Base-by-base conservation (phyloP, 2,329 filamentous ascomycete species). In the Epichloe sibirici region DNA sequence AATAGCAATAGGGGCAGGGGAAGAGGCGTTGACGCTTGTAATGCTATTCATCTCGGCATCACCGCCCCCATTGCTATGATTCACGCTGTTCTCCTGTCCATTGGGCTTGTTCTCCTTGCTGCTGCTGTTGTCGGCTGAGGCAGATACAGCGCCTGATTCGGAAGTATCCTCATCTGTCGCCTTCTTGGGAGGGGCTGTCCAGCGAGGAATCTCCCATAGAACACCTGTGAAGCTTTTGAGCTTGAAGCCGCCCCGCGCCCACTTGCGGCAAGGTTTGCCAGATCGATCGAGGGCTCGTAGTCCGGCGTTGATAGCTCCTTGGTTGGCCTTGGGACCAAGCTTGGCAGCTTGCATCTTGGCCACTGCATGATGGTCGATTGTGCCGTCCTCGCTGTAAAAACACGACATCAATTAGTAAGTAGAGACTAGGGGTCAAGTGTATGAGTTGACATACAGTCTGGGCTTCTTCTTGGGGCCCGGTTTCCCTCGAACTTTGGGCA, bases 381-480 rank as follows among this genome's bases (percentile, higher is more conserved):
- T 75, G 34, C 81, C 80, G 60, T 84, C 81, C 62, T 85, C 81
- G 58, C 81, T 84, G 55, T 50, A 49, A 34, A 28, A 23, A n/a
- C 5, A 31, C n/a, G 9, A 17, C n/a, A 28, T 13, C 38, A 12
- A 53, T 38, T 49, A 52, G 34, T 51, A 53, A 53, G 59, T 72
- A 65, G 69, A 65, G 48, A 58, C 49, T 34, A 35, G 55, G 34
- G 39, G 44, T 15, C 43, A 51, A 51, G 28, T 34, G 49, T 25
- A 51, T 37, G 45, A n/a, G 12, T 28, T 11, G 25, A 85, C 90
- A 73, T 85, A 96, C 91, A 95, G 72, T 76, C 86, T 84, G 58
- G 87, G 84, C 74, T 94, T 95, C 81, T 96, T 95, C 80, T 96
- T 97, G 0, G 91, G 91, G 6, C 91, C 91, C 6, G 93, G 91